Percentiles rank a stretch among this genome's conserved stretches.
phyloP scores from a whole-genome alignment of 805 yeast species.

The Wickerhamomyces hampshirensis region DNA sequence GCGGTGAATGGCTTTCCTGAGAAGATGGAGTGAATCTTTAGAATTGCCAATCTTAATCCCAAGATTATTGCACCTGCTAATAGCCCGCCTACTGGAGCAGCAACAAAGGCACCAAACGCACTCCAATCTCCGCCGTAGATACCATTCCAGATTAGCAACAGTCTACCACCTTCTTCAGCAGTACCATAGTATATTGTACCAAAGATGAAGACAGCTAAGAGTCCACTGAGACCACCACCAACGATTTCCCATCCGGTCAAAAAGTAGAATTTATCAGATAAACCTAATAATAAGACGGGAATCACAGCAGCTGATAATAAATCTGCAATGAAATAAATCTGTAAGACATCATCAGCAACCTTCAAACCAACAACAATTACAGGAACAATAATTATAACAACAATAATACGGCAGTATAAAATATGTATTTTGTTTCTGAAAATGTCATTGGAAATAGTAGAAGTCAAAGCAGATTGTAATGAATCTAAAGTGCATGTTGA shows the following conservation, averaged over 20 bases:
- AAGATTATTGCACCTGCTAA: slow-evolving; percentile 50
- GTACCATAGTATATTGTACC: slow-evolving; percentile 74
- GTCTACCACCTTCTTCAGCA: slow-evolving; percentile 72
- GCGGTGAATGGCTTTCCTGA: slow-evolving; percentile 29
- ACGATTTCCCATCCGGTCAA: slow-evolving; percentile 77
- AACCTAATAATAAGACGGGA: slow-evolving; percentile 79
- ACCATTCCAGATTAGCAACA: slow-evolving; percentile 75
- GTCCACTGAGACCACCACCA: slow-evolving; percentile 79
- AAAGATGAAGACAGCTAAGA: slow-evolving; percentile 73
- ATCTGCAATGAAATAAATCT: slow-evolving; percentile 88
- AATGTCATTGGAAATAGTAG: slow-evolving; percentile 84
- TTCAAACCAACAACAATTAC: slow-evolving; percentile 78
- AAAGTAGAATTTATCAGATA: slow-evolving; percentile 61
- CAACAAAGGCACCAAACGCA: slow-evolving; percentile 90
- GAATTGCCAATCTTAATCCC: slow-evolving; percentile 38
- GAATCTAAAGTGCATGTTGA: slow-evolving; percentile 91
- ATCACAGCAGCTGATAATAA: slow-evolving; percentile 81
- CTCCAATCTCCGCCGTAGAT: slow-evolving; percentile 85
- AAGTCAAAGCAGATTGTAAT: slow-evolving; percentile 81
- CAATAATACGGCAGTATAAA: slow-evolving; percentile 63
- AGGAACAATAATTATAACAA: slow-evolving; percentile 78
- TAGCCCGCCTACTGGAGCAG: slow-evolving; percentile 81
- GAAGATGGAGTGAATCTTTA: slow-evolving; percentile 20
- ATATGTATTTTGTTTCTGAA: slow-evolving; percentile 76
- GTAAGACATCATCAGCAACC: slow-evolving; percentile 77